Conservation (phyloP, 805 yeast genomes). For the Candida ortonii region DNA sequence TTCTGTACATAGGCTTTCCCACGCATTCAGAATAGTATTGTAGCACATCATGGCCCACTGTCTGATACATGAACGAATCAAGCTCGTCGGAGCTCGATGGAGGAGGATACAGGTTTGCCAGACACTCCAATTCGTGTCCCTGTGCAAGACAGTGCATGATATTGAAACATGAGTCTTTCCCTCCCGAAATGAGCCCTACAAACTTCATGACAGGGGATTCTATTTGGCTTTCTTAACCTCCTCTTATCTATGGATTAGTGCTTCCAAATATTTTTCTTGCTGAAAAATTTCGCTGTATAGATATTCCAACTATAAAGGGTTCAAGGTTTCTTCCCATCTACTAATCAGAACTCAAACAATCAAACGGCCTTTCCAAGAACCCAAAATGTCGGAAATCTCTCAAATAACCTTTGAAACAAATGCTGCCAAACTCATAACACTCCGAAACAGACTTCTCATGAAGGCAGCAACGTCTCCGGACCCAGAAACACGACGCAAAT, state of each 20-base stretch:
- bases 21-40: constrained; percentile 63
- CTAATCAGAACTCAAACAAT: too few species aligned
- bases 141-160: constrained; percentile 79
- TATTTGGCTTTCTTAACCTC: too few species aligned
- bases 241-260: too few species aligned
- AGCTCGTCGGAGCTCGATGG: constrained; percentile 55
- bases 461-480: constrained; percentile 25
- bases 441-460: constrained; percentile 22
- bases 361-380: too few species aligned
- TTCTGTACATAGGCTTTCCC: constrained; percentile 77
- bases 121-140: constrained; percentile 82
- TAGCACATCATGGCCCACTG: constrained; percentile 87
- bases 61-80: constrained; percentile 96
- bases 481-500: constrained; percentile 13
- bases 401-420: constrained; percentile 16
- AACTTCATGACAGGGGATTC: too few species aligned
- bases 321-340: too few species aligned
- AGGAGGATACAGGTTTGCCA: constrained; percentile 78
- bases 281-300: too few species aligned
- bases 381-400: constrained; percentile 4
- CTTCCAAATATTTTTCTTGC: too few species aligned
- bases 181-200: constrained; percentile 90
- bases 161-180: constrained; percentile 92
- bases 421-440: constrained; percentile 15
- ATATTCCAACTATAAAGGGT: too few species aligned